These are phyloP conservation scores for Pythium pyrilobum DNA, from an alignment of 352 stramenopile genomes.

Conservation along the genomic window DNA sequence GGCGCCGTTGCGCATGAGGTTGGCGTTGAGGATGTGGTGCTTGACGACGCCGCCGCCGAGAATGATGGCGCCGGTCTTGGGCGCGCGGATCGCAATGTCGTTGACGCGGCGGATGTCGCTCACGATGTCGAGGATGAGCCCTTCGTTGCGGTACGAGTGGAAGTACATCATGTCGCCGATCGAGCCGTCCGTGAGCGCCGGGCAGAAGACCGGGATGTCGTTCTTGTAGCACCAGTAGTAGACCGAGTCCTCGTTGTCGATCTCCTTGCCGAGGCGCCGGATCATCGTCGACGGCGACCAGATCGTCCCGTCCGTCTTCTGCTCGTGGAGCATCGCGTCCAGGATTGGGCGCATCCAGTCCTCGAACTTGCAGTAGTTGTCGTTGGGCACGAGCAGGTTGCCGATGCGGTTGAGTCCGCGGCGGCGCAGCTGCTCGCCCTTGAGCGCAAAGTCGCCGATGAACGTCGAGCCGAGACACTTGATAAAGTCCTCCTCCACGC, in stretches of 20 bases:
- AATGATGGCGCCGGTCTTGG: constrained; percentile 94
- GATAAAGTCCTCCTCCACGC: constrained; percentile 99
- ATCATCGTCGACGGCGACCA: constrained; percentile 99
- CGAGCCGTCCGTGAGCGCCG: constrained; percentile 98
- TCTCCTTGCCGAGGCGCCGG: constrained; percentile 94
- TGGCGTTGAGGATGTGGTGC: constrained; percentile 99
- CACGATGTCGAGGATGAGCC: constrained; percentile 97
- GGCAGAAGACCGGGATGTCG: constrained; percentile 99
- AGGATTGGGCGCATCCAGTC: constrained; percentile 97
- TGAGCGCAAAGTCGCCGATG: constrained; percentile 97
- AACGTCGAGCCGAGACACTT: constrained; percentile 99
- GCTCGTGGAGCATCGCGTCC: constrained; percentile 97
- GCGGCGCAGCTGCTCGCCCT: constrained; percentile 87
- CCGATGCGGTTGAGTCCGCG: constrained; percentile 99
- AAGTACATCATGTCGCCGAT: constrained; percentile 99
- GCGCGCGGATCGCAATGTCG: constrained; percentile 93
- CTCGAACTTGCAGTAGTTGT: constrained; percentile 99
- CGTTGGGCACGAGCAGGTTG: constrained; percentile 99
- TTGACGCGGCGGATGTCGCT: constrained; percentile 98
- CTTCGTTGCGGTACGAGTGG: constrained; percentile 98
- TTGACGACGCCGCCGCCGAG: constrained; percentile 97
- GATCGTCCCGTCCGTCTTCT: constrained; percentile 85
- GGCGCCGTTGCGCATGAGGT: constrained; percentile 99
- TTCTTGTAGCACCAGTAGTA: constrained; percentile 99
- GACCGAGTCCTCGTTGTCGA: constrained; percentile 97